A percentile compares a stretch with the other conserved stretches of the same genome.
These are phyloP conservation scores for Pseudogymnoascus sp. DNA, from an alignment of 2,329 filamentous ascomycete species.

Conservation along the genomic window DNA sequence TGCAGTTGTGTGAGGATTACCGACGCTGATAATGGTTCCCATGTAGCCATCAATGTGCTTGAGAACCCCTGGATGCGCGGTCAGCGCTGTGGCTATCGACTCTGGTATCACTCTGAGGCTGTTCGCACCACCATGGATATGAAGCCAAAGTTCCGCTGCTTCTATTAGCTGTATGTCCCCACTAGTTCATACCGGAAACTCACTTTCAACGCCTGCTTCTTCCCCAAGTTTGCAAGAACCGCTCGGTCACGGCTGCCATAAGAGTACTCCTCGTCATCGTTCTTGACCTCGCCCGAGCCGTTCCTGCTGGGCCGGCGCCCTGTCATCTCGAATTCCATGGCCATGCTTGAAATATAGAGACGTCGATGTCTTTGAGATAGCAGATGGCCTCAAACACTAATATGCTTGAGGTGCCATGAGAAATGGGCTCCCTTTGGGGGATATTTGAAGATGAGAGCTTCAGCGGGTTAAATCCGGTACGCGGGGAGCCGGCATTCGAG, in stretches of 20 bases:
- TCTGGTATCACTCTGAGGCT: not conserved
- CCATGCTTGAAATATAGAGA: not conserved
- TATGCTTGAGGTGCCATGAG: conserved; percentile 6
- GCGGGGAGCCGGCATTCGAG: conserved; percentile 8
- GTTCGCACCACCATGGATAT: conserved; percentile 37
- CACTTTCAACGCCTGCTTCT: conserved; percentile 23
- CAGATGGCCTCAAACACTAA: not conserved
- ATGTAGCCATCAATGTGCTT: conserved; percentile 46
- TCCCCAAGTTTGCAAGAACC: conserved; percentile 25
- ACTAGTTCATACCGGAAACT: not conserved
- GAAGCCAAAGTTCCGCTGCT: conserved; percentile 41
- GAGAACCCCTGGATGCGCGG: conserved; percentile 34
- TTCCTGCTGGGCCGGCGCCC: not conserved
- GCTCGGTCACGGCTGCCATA: conserved; percentile 20
- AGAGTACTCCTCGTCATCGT: conserved; percentile 20
- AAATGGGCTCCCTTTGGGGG: not conserved
- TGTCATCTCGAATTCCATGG: conserved; percentile 1
- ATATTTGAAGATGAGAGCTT: not conserved
- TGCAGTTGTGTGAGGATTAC: not conserved
- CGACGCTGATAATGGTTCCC: conserved; percentile 39
- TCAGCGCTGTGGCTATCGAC: conserved; percentile 1
- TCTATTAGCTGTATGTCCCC: not conserved
- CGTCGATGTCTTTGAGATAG: not conserved
- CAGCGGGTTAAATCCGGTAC: not conserved
- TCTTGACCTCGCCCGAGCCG: not conserved